Conservation (phyloP, 2,329 filamentous ascomycete species). For the Macrophomina phaseolina region DNA sequence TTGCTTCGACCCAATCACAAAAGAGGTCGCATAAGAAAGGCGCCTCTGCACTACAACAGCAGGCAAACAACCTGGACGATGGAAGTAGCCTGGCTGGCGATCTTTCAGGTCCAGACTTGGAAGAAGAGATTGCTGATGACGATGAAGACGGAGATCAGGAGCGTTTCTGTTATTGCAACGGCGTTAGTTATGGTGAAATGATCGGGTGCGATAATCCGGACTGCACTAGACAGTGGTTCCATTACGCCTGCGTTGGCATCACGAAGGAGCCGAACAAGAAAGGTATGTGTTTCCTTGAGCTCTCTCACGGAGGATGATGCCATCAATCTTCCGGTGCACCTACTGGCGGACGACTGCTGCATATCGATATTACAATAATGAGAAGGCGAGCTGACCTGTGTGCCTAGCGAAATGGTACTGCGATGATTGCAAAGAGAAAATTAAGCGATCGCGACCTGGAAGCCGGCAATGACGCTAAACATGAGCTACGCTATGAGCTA, state of each 20-base stretch:
- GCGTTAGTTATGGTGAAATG: constrained; percentile 71
- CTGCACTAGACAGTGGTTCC: constrained; percentile 71
- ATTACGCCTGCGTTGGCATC: constrained; percentile 68
- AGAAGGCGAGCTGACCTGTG: constrained; percentile 24
- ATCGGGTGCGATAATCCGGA: constrained; percentile 70
- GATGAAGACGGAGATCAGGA: constrained; percentile 55
- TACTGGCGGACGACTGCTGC: too few species aligned
- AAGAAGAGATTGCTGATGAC: constrained; percentile 43
- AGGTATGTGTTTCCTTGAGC: constrained; percentile 33
- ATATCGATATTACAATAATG: too few species aligned
- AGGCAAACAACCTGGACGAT: constrained; percentile 29
- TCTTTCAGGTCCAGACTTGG: constrained; percentile 33
- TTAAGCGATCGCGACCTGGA: constrained; percentile 21
- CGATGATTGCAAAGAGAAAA: constrained; percentile 44
- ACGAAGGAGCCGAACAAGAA: constrained; percentile 64
- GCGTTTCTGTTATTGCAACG: constrained; percentile 70
- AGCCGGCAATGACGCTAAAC: constrained; percentile 20
- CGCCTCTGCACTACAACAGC: constrained; percentile 35
- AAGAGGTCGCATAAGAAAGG: constrained; percentile 47
- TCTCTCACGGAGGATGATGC: too few species aligned
- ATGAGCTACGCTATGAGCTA: neutral
- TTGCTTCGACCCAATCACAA: constrained; percentile 35
- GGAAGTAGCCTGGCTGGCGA: constrained; percentile 28
- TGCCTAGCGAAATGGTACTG: constrained; percentile 47
- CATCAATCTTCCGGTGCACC: too few species aligned